Percentiles rank a stretch among this genome's conserved stretches.
phyloP scores from a whole-genome alignment of 371 early-diverging fungal genomes.

The Mortierella sp. region DNA sequence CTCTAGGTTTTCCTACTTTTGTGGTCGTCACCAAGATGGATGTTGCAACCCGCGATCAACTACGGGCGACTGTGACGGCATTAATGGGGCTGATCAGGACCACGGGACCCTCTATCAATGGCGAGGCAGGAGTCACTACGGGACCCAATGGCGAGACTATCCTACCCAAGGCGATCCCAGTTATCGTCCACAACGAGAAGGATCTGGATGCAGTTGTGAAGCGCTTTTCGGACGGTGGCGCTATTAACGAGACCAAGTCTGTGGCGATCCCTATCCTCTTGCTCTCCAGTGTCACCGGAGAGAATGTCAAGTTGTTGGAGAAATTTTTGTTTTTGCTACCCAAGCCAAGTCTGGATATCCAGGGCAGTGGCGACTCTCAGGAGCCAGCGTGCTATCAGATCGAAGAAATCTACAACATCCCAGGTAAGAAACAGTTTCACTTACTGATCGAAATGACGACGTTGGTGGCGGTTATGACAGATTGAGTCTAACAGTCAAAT shows the following conservation, averaged over 20 bases:
- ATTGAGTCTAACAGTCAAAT: slow-evolving; percentile 69
- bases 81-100: slow-evolving; percentile 37
- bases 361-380: slow-evolving; percentile 34
- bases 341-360: slow-evolving; percentile 55
- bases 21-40: slow-evolving; percentile 93
- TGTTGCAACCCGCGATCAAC: slow-evolving; percentile 85
- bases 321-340: slow-evolving; percentile 82
- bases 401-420: slow-evolving; percentile 88
- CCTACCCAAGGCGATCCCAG: slow-evolving; percentile 75
- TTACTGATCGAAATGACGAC: slow-evolving; percentile 61
- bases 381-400: slow-evolving; percentile 85
- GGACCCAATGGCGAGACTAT: background rate
- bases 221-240: slow-evolving; percentile 66
- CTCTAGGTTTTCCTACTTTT: slow-evolving; percentile 87
- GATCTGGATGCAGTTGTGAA: slow-evolving; percentile 79
- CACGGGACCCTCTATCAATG: slow-evolving; percentile 28
- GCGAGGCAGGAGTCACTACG: slow-evolving; percentile 10
- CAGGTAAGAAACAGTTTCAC: slow-evolving; percentile 76
- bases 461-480: slow-evolving; percentile 68
- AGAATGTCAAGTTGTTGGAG: slow-evolving; percentile 80
- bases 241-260: slow-evolving; percentile 50
- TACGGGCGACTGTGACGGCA: slow-evolving; percentile 59
- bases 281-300: slow-evolving; percentile 91
- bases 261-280: slow-evolving; percentile 85
- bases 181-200: slow-evolving; percentile 77